Conservation (phyloP, 495 filamentous ascomycete genomes). For the Neurospora sublineolata region DNA sequence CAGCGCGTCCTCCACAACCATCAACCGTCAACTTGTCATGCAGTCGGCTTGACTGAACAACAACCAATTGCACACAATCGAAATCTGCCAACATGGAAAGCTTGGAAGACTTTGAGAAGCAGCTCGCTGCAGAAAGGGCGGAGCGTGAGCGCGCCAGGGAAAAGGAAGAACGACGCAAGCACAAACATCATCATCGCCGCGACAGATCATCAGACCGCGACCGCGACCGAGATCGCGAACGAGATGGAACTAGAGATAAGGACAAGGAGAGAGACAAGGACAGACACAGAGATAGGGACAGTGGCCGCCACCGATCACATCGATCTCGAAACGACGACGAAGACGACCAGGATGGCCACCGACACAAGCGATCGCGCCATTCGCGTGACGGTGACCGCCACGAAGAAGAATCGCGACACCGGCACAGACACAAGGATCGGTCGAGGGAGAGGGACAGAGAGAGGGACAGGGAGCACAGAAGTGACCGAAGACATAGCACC, state of each 20-base stretch:
- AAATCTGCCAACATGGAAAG: slow-evolving; percentile 30
- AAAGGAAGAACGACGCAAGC: slow-evolving; percentile 27
- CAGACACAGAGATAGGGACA: slow-evolving; percentile 20
- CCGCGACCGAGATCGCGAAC: slow-evolving; percentile 14
- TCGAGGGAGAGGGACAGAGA: slow-evolving; percentile 9
- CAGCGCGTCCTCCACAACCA: not conserved
- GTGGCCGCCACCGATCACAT: slow-evolving; percentile 14
- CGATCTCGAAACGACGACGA: slow-evolving; percentile 32
- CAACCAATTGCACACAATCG: slow-evolving; percentile 1
- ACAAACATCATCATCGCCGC: slow-evolving; percentile 33
- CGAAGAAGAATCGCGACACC: slow-evolving; percentile 23
- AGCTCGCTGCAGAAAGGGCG: slow-evolving; percentile 39
- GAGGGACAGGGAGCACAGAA: slow-evolving; percentile 10
- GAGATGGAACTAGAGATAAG: slow-evolving; percentile 17
- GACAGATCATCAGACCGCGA: slow-evolving; percentile 31
- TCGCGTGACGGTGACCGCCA: slow-evolving; percentile 20
- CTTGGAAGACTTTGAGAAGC: slow-evolving; percentile 45
- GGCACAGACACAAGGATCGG: slow-evolving; percentile 16
- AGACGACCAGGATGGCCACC: slow-evolving; percentile 28
- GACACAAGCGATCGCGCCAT: slow-evolving; percentile 38
- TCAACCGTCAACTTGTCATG: not conserved
- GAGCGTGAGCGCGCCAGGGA: slow-evolving; percentile 30
- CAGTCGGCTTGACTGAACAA: not conserved
- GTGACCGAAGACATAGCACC: slow-evolving; percentile 1
- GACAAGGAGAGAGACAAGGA: slow-evolving; percentile 25